These are phyloP conservation scores for Neodidymelliopsis sp. DNA, from an alignment of 2,329 filamentous ascomycete species.

Conservation along the genomic window DNA sequence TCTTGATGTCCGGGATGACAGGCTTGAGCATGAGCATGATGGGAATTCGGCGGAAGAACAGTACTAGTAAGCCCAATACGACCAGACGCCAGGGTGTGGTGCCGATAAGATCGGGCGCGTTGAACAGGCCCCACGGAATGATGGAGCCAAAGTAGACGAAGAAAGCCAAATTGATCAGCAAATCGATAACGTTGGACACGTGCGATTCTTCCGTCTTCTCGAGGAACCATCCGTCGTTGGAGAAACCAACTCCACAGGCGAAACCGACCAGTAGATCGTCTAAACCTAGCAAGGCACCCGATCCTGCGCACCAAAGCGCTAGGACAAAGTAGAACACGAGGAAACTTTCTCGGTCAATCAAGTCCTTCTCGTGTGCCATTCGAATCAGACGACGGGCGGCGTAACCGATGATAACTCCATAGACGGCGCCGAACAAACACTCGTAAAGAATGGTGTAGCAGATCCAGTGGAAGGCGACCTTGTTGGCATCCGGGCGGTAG, in stretches of 20 bases:
- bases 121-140: slow-evolving; percentile 94
- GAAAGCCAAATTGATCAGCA: slow-evolving; percentile 95
- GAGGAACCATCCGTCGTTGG: slow-evolving; percentile 98
- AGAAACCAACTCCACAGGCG: slow-evolving; percentile 95
- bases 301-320: slow-evolving; percentile 93
- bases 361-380: slow-evolving; percentile 79
- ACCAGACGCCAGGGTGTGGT: slow-evolving; percentile 87
- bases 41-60: slow-evolving; percentile 94
- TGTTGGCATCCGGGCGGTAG: slow-evolving; percentile 71
- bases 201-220: slow-evolving; percentile 98
- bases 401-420: slow-evolving; percentile 87
- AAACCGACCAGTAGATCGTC: slow-evolving; percentile 96
- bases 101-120: slow-evolving; percentile 71
- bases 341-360: slow-evolving; percentile 96
- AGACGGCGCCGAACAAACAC: slow-evolving; percentile 90
- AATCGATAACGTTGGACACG: slow-evolving; percentile 98
- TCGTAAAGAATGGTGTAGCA: slow-evolving; percentile 92
- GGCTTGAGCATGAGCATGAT: slow-evolving; percentile 93
- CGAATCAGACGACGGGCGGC: slow-evolving; percentile 90
- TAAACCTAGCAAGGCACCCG: slow-evolving; percentile 87
- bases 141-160: slow-evolving; percentile 98
- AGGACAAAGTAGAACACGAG: slow-evolving; percentile 98
- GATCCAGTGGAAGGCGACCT: slow-evolving; percentile 86
- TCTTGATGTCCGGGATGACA: slow-evolving; percentile 94
- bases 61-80: slow-evolving; percentile 91